phyloP scores from a whole-genome alignment of 78 protist genomes.

The Protostelium mycophagum region DNA sequence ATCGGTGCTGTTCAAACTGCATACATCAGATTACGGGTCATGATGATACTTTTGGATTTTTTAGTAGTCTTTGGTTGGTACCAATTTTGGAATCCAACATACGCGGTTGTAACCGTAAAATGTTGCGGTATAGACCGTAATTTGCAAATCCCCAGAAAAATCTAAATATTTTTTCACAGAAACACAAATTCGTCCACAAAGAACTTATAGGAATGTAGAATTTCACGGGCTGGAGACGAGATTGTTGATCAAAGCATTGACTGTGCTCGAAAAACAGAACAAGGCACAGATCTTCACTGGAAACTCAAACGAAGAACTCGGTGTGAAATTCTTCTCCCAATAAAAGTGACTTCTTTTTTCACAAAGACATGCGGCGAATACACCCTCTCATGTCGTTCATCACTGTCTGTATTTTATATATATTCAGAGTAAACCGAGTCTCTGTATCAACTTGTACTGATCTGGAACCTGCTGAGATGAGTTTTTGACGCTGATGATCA shows the following conservation, averaged over 20 bases:
- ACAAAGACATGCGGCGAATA: too few species aligned
- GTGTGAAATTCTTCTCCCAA: constrained; percentile 65
- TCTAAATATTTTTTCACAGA: too few species aligned
- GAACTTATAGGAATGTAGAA: constrained; percentile 15
- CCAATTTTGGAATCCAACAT: too few species aligned
- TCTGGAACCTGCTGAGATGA: not conserved
- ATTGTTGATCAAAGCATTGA: constrained; percentile 34
- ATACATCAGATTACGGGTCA: too few species aligned
- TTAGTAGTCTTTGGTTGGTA: too few species aligned
- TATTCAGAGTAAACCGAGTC: not conserved
- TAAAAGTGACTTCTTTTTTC: constrained; percentile 2
- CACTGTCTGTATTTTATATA: not conserved
- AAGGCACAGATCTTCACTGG: constrained; percentile 57
- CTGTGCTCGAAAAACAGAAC: constrained; percentile 39
- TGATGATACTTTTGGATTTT: too few species aligned
- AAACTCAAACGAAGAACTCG: constrained; percentile 27
- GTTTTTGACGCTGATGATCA: not conserved
- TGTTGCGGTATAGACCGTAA: too few species aligned
- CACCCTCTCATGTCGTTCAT: not conserved
- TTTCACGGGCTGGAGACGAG: constrained; percentile 49
- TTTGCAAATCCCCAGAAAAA: too few species aligned
- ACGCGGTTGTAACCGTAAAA: too few species aligned
- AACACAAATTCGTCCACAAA: not conserved
- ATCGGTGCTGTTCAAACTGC: too few species aligned
- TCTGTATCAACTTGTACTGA: not conserved